A percentile compares a stretch with the other conserved stretches of the same genome.
Conservation (phyloP, 2,329 filamentous ascomycete genomes). For the Alternaria triticina region DNA sequence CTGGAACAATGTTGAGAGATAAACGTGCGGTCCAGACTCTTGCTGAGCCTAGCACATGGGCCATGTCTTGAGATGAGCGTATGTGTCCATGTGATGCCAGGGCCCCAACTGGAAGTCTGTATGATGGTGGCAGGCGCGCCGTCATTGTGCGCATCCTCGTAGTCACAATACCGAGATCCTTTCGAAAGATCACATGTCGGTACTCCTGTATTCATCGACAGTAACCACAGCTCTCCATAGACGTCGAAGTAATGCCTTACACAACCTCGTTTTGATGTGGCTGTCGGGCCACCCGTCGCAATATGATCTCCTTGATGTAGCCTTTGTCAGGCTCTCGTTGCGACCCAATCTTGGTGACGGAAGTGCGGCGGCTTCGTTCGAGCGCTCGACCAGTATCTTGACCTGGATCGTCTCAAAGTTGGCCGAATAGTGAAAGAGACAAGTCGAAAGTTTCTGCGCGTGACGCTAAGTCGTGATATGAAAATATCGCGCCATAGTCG, state of each 20-base stretch:
- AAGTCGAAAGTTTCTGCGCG: neutral
- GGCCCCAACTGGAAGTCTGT: neutral
- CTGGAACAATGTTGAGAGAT: neutral
- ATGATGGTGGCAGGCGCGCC: neutral
- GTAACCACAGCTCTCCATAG: neutral
- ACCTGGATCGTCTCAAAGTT: neutral
- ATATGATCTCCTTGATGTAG: neutral
- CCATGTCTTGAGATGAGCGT: neutral
- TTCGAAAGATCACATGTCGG: neutral
- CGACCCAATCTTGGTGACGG: neutral
- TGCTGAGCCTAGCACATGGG: neutral
- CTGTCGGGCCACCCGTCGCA: neutral
- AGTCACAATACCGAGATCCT: neutral
- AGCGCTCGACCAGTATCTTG: fast-evolving
- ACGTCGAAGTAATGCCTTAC: neutral
- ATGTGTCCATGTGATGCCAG: neutral
- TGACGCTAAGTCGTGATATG: neutral
- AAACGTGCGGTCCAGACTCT: neutral
- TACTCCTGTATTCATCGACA: neutral
- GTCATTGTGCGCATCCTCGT: neutral
- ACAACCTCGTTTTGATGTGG: neutral
- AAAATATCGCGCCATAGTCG: neutral
- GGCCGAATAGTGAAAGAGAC: neutral
- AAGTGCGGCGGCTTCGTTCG: neutral
- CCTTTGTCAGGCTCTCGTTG: neutral